These are phyloP conservation scores for Chalaropsis ovoidea DNA, from an alignment of 2,329 filamentous ascomycete species.

Conservation along the genomic window DNA sequence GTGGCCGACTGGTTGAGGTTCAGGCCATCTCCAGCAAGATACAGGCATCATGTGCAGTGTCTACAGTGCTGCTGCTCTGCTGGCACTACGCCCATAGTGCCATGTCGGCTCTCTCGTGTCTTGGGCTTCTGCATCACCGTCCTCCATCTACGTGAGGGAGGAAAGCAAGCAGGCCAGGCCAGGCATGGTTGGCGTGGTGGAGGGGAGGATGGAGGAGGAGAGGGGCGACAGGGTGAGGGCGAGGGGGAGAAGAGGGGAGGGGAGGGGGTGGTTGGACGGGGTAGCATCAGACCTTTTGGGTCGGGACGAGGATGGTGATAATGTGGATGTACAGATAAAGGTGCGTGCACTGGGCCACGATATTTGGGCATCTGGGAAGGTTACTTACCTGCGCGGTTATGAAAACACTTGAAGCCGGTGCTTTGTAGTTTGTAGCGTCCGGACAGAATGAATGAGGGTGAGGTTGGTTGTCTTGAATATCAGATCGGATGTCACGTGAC, in stretches of 20 bases:
- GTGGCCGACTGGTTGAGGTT: not conserved
- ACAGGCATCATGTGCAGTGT: no score
- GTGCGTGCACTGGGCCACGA: not conserved
- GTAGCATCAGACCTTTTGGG: constrained; percentile 8
- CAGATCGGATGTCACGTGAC: not conserved
- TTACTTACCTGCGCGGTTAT: not conserved
- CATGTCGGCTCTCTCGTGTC: not conserved
- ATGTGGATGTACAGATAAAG: constrained; percentile 5
- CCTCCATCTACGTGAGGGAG: no score
- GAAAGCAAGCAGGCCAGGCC: not conserved
- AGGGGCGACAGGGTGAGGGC: not conserved
- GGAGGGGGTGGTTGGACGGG: constrained; percentile 1
- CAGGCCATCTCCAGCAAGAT: not conserved
- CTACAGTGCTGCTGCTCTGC: no score
- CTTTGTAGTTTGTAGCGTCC: not conserved
- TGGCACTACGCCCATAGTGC: no score
- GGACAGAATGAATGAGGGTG: not conserved
- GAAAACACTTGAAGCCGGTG: not conserved
- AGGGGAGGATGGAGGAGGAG: no score
- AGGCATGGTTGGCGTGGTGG: not conserved
- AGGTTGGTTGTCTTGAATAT: not conserved
- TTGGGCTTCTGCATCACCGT: not conserved
- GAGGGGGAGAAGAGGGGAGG: not conserved
- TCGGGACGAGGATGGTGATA: constrained; percentile 9
- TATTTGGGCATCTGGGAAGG: not conserved